Base-by-base conservation (phyloP, 2,329 filamentous ascomycete genomes). In the Parastagonospora nodorum region DNA sequence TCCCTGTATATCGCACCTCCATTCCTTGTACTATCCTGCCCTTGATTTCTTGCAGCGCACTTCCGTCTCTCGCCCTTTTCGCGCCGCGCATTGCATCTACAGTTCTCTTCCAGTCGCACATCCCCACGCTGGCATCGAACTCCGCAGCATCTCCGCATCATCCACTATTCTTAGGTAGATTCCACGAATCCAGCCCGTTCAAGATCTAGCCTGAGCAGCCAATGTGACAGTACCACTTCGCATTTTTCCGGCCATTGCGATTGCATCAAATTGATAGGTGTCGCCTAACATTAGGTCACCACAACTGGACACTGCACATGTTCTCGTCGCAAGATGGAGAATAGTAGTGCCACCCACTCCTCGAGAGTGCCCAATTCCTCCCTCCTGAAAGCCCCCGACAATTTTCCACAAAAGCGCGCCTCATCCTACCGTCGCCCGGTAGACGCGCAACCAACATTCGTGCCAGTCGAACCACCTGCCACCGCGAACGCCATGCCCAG, bases 341-440 rank as follows among this genome's bases (percentile, higher is more conserved):
- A 59, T 54, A 63, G 53, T 48, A 65, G 58, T 55, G 63, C 48
- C 42, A 56, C 65, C 42, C 57, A 67, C 53, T 50, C 58, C 41
- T 57, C 59, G 35, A 63, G 59, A 44, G 49, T 55, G 30, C 55
- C 60, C 51, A 58, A 61, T 15, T 62, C 61, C 10, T 45, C 59
- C 28, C 58, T 63, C 12, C 64, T 63, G 33, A 58, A 65, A 19
- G 51, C 58, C 1, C 57, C 67, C 37, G 64, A 73, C 19, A 56
- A 46, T 42, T 71, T 68, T 50, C 56, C 66, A 3, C 68, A 67
- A 49, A 72, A 64, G 55, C 68, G 68, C 47, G 55, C 59, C 44
- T 68, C 67, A 38, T 68, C 68, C 32, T 69, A 73, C 42, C 66
- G 68, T 35, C 66, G 71, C 8, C 67, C 69, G 15, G 53, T 58